Conservation (phyloP, 139 green algal genomes). For the Raphidocelis subcapitata region DNA sequence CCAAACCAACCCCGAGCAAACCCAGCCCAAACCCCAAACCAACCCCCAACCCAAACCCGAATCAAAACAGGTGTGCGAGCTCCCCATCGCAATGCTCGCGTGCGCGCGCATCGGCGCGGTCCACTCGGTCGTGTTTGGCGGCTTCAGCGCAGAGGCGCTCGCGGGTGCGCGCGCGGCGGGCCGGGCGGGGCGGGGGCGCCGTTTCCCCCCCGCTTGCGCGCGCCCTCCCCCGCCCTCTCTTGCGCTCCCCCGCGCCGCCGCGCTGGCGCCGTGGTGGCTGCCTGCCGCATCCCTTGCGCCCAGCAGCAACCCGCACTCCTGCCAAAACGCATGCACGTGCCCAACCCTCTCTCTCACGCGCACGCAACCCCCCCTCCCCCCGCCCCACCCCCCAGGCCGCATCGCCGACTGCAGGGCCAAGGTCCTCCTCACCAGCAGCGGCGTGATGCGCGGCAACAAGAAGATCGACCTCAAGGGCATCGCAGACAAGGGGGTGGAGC, state of each 20-base stretch:
- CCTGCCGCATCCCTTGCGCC: too few species aligned
- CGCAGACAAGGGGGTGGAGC: constrained; percentile 42
- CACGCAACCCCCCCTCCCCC: too few species aligned
- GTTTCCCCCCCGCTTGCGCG: too few species aligned
- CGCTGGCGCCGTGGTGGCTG: too few species aligned
- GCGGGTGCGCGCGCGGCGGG: constrained; percentile 15
- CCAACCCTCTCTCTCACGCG: too few species aligned
- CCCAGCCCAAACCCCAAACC: too few species aligned
- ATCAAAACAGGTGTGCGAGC: constrained; percentile 41
- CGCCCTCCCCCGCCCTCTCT: too few species aligned
- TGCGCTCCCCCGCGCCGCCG: too few species aligned
- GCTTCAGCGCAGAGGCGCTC: constrained; percentile 90
- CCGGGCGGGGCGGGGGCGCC: background rate
- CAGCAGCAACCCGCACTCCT: too few species aligned
- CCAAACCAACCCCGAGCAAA: too few species aligned
- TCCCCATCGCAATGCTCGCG: constrained; percentile 85
- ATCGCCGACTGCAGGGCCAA: constrained; percentile 46
- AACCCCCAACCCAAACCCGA: too few species aligned
- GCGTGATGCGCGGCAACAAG: constrained; percentile 71
- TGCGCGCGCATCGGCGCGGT: constrained; percentile 94
- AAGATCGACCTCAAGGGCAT: constrained; percentile 68
- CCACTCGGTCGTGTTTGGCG: constrained; percentile 94
- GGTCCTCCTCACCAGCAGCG: constrained; percentile 74
- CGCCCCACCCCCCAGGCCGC: constrained; percentile 21
- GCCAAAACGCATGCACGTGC: too few species aligned